Percentiles rank a stretch among this genome's conserved stretches.
Evolutionary conservation across 2,329 filamentous ascomycete species (phyloP).

Genomic region (Fusarium liriodendri): DNA sequence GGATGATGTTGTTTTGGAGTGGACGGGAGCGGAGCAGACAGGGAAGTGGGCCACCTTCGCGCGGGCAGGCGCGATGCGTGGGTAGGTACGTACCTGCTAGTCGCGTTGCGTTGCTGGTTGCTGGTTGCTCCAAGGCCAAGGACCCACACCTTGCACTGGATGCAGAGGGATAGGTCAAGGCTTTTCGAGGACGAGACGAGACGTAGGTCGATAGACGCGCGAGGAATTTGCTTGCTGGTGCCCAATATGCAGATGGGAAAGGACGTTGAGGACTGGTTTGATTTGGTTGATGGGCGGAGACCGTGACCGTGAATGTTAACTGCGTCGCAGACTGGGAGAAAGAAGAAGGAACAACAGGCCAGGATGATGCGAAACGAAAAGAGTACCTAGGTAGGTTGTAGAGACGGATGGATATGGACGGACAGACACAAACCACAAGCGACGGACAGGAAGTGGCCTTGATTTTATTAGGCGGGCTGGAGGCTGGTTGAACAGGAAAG

Average conservation of each 20-base stretch:
- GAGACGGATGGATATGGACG: constrained; percentile 8
- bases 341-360: constrained; percentile 8
- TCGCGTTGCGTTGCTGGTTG: constrained; percentile 44
- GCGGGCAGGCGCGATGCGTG: constrained; percentile 34
- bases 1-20: constrained; percentile 53
- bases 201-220: constrained; percentile 35
- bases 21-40: constrained; percentile 36
- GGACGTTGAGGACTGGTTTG: background rate
- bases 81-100: constrained; percentile 48
- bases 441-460: background rate
- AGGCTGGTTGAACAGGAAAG: background rate
- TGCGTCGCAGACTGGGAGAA: background rate
- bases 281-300: background rate
- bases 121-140: constrained; percentile 46
- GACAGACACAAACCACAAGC: background rate
- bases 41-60: background rate
- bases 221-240: constrained; percentile 17
- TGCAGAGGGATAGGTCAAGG: constrained; percentile 32
- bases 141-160: constrained; percentile 1
- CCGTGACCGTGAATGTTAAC: background rate
- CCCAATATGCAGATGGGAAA: constrained; percentile 13
- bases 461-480: background rate
- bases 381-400: background rate
- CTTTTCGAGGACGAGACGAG: constrained; percentile 23
- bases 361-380: background rate